Conservation (phyloP, 345 rosid genomes). For the Citrus australasica region DNA sequence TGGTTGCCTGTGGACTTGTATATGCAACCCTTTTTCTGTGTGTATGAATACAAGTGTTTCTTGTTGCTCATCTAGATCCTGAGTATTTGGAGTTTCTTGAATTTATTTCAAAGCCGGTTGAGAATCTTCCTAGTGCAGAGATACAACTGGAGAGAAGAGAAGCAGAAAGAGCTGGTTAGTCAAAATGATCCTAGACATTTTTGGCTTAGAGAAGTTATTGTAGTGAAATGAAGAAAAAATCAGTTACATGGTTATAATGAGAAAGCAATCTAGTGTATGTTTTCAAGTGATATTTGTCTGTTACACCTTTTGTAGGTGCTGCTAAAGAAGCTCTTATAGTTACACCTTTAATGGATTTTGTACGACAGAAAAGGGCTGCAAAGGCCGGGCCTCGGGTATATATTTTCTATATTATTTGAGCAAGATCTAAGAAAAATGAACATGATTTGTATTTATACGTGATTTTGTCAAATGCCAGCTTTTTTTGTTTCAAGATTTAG, state of each 20-base stretch:
- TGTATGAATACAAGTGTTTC: conserved; percentile 20
- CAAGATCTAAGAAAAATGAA: neutral
- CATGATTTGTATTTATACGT: neutral
- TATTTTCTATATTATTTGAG: neutral
- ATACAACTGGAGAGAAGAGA: conserved; percentile 69
- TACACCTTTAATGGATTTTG: conserved; percentile 74
- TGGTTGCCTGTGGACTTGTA: conserved; percentile 6
- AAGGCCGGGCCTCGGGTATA: conserved; percentile 47
- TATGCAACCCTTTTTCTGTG: conserved; percentile 10
- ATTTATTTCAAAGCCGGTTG: conserved; percentile 63
- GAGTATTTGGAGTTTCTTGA: conserved; percentile 80
- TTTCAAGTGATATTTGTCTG: conserved; percentile 3
- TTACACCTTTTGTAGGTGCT: conserved; percentile 30
- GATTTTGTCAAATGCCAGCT: neutral
- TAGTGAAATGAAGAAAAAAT: neutral
- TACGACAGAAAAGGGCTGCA: conserved; percentile 61
- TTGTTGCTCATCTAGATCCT: conserved; percentile 49
- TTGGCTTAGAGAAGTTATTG: neutral
- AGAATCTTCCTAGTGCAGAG: conserved; percentile 78
- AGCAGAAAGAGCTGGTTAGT: conserved; percentile 67
- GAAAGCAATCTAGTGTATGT: neutral
- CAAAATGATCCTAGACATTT: neutral
- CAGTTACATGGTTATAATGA: neutral
- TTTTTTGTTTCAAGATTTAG: neutral
- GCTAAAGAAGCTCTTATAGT: conserved; percentile 40